Conservation (phyloP, 345 rosid genomes). For the Gossypium turneri region DNA sequence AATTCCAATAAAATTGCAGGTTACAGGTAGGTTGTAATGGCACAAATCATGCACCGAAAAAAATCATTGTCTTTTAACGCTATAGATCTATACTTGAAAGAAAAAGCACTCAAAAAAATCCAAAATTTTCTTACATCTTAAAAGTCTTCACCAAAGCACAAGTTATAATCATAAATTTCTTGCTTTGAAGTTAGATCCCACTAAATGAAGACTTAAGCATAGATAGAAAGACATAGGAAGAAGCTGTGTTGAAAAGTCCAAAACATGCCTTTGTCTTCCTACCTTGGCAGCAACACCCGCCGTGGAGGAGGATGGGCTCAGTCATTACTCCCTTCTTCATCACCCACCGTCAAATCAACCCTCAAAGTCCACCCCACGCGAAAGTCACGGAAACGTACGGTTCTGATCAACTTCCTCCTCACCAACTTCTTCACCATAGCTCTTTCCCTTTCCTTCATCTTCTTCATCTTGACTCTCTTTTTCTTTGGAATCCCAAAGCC, state of each 20-base stretch:
- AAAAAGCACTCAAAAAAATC: background rate
- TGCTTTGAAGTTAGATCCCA: background rate
- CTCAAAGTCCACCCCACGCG: slow-evolving; percentile 40
- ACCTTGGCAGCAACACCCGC: slow-evolving; percentile 56
- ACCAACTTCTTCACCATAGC: slow-evolving; percentile 74
- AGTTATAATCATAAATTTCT: background rate
- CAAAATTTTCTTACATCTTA: background rate
- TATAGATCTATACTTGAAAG: background rate
- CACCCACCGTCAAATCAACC: slow-evolving; percentile 38
- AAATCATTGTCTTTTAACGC: background rate
- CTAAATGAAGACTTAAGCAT: background rate
- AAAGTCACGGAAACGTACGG: slow-evolving; percentile 61
- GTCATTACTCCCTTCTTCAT: slow-evolving; percentile 49
- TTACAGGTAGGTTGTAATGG: background rate
- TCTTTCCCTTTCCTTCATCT: slow-evolving; percentile 57
- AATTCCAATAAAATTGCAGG: background rate
- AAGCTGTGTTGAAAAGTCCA: background rate
- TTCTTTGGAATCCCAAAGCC: slow-evolving; percentile 76
- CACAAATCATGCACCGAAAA: background rate
- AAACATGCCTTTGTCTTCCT: slow-evolving; percentile 68
- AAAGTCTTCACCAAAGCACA: background rate
- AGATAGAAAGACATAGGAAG: background rate
- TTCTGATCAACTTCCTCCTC: slow-evolving; percentile 58
- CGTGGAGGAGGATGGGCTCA: slow-evolving; percentile 59
- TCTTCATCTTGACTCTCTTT: slow-evolving; percentile 66